Base-by-base conservation (phyloP, 768 basidiomycete genomes). In the Exidia glandulosa region DNA sequence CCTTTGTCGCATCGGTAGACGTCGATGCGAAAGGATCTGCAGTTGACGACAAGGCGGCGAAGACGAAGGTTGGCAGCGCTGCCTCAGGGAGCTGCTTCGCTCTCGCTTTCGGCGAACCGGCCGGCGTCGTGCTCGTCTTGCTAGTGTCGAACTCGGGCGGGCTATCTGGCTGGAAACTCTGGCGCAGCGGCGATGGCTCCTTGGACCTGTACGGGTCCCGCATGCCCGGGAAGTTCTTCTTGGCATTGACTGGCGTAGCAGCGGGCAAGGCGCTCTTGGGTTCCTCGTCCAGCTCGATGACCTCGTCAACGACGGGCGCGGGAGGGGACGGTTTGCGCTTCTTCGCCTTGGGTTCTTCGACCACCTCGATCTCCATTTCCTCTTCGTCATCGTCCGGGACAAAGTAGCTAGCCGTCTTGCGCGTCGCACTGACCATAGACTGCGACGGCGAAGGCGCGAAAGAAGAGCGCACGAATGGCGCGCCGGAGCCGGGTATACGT, bases 1-100 rank as follows among this genome's bases (percentile, higher is more conserved):
- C 65, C 63, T 74, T 75, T 30, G 75, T 86, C 30, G 69, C 68
- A 32, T 74, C 68, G 29, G 70, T 68, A 34, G 68, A 66, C 12
- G 62, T 61, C 13, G 58, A 33, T 2, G 60, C 60, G 54, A 23
- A 56, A 32, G 29, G 65, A 61, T 45, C 41, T 58, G 62, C 58
- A 29, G 66, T 57, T 13, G 61, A 34, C 7, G 61, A 29, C 13
- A 63, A 58, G 16, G 64, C 60, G 1, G 64, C 32, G 56, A 76
- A 74, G 2, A 65, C 59, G 63, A 73, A 76, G 56, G 62, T 68
- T 13, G 76, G 76, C 31, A 77, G 71, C 27, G 71, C 68, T 23
- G 67, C 63, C 30, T 70, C 63, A 16, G 37, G 58, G 69, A 75
- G 66, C 6, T 67, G 5, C 56, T 60, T 45, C 1, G 55, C 57